Percentiles rank a stretch among this genome's conserved stretches.
These are phyloP conservation scores for Pneumocystis oryctolagi DNA, from an alignment of 1,139 yeast genomes.

Conservation along the genomic window DNA sequence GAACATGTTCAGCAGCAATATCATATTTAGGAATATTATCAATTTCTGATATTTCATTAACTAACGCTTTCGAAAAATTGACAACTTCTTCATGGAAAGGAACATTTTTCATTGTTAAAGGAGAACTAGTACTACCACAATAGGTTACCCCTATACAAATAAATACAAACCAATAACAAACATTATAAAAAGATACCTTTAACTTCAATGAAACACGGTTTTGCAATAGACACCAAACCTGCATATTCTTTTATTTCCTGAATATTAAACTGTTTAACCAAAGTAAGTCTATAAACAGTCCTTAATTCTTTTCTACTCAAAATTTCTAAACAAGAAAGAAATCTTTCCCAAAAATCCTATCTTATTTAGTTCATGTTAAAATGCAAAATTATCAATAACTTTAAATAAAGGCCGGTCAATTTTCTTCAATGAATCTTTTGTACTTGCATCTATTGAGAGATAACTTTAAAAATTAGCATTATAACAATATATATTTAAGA, in stretches of 20 bases:
- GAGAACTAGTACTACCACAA: constrained; percentile 42
- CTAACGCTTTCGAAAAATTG: constrained; percentile 49
- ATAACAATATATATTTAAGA: background rate
- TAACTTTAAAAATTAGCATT: background rate
- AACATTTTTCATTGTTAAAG: constrained; percentile 86
- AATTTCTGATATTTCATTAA: constrained; percentile 27
- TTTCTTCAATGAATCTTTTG: constrained; percentile 59
- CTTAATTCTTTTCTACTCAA: constrained; percentile 60
- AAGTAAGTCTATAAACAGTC: constrained; percentile 78
- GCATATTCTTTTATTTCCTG: constrained; percentile 74
- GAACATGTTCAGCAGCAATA: constrained; percentile 91
- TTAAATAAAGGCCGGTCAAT: constrained; percentile 62
- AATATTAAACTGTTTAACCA: constrained; percentile 87
- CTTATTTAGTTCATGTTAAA: background rate
- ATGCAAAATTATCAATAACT: background rate
- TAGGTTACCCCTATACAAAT: constrained; percentile 5
- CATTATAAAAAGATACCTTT: constrained; percentile 67
- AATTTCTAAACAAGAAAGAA: constrained; percentile 66
- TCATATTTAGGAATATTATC: constrained; percentile 32
- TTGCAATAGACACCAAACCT: constrained; percentile 66
- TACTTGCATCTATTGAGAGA: constrained; percentile 85
- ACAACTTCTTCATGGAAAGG: constrained; percentile 89
- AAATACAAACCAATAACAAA: constrained; percentile 57
- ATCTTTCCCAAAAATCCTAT: constrained; percentile 77
- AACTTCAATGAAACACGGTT: constrained; percentile 78